Evolutionary conservation across 2,329 filamentous ascomycete genomes (phyloP), one percentile per base, ranked within the genome.

Genomic region (Fusarium subtropicale): DNA sequence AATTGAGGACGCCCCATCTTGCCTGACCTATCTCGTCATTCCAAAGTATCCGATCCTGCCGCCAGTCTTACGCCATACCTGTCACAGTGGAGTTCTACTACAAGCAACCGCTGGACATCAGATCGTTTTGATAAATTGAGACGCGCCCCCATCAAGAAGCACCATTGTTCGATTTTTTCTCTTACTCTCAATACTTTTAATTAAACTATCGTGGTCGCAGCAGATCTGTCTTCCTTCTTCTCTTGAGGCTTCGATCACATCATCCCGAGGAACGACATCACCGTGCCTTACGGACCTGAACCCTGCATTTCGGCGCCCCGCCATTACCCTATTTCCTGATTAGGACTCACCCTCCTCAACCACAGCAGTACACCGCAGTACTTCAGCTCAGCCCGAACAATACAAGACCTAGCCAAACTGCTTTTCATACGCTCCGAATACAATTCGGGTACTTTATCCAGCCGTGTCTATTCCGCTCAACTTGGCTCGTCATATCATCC

Each of bases 271-370:
- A 51, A 69, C 68, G 56, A 58, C 66, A 69, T 67, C 63, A 62
- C 63, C 42, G 42, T 67, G 63, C 64, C 57, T 69, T 50, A 66
- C 56, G 61, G 56, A 59, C 48, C 66, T 70, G 66, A 69, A 67
- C 66, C 66, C 66, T 69, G 66, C 66, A 67, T 70, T 52, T 62
- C 38, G 42, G 33, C 48, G 62, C 65, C 60, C 65, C 60, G 52
- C 66, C 52, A 66, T 66, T 39, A 38, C 48, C 53, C 46, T 56
- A 64, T 57, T 64, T 54, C 62, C 60, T 33, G 38, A 63, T 66
- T 66, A 52, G 56, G 66, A 66, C 48, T 39, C 56, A 60, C 24
- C 31, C 56, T 48, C 28, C 42, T 53, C 47, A 28, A 53, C 60
- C 30, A 63, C 41, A 36, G 28, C 24, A 51, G 31, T 18, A 26